These are phyloP conservation scores for Paramecium sonneborni DNA, from an alignment of 73 alveolate species.

Conservation along the genomic window DNA sequence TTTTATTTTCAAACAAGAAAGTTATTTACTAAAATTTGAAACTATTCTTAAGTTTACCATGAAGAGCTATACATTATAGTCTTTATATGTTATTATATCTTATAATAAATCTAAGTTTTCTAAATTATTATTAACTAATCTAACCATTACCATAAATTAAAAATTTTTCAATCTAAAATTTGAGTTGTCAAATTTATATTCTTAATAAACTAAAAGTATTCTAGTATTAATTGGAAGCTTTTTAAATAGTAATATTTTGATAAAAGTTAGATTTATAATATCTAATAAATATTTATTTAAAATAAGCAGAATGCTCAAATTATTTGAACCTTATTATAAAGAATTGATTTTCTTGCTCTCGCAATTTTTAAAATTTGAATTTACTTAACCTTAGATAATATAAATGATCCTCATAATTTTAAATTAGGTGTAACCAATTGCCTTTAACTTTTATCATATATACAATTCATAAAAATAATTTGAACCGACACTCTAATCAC, in stretches of 20 bases:
- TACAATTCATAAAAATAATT: not conserved
- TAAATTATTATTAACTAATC: too few species aligned
- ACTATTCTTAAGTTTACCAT: too few species aligned
- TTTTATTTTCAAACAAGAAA: too few species aligned
- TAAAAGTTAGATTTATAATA: not conserved
- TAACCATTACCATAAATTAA: too few species aligned
- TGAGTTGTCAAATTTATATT: too few species aligned
- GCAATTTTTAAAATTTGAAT: not conserved
- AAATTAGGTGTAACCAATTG: not conserved
- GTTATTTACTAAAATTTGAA: too few species aligned
- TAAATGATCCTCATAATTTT: not conserved
- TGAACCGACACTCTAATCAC: not conserved
- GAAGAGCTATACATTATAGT: too few species aligned
- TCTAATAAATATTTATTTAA: not conserved
- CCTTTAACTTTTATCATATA: not conserved
- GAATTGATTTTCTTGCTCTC: not conserved
- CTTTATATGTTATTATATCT: too few species aligned
- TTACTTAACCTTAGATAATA: not conserved
- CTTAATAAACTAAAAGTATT: not conserved
- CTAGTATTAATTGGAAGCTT: not conserved
- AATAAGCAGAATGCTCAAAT: slow-evolving; percentile 9
- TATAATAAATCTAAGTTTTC: too few species aligned
- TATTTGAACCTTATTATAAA: not conserved
- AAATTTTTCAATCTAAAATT: too few species aligned
- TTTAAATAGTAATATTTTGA: not conserved